These are phyloP conservation scores for Hansenula anomala DNA, from an alignment of 1,139 yeast genomes.

Conservation along the genomic window DNA sequence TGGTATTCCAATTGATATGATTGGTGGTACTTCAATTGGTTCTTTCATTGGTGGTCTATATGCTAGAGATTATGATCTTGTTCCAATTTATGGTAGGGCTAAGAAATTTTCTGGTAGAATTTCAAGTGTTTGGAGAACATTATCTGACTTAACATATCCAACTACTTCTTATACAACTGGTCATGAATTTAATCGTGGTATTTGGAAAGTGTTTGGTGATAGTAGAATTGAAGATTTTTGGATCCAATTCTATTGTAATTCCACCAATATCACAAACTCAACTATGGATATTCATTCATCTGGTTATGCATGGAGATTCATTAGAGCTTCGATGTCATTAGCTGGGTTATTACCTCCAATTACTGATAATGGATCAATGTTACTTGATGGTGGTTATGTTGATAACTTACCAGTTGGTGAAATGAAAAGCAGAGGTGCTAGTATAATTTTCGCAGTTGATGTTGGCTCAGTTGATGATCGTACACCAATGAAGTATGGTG, in stretches of 20 bases:
- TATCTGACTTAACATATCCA: slow-evolving; percentile 85
- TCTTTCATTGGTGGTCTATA: slow-evolving; percentile 93
- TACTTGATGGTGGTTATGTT: slow-evolving; percentile 92
- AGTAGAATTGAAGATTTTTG: slow-evolving; percentile 93
- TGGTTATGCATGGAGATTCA: slow-evolving; percentile 94
- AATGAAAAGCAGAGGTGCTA: slow-evolving; percentile 87
- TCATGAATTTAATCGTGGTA: slow-evolving; percentile 92
- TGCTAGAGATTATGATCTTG: slow-evolving; percentile 87
- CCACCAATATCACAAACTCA: slow-evolving; percentile 95
- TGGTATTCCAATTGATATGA: slow-evolving; percentile 89
- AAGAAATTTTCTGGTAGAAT: slow-evolving; percentile 82
- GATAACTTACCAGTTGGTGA: slow-evolving; percentile 91
- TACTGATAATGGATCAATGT: slow-evolving; percentile 85
- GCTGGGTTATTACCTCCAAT: slow-evolving; percentile 94
- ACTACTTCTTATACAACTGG: slow-evolving; percentile 94
- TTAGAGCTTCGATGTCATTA: slow-evolving; percentile 93
- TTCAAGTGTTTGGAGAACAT: slow-evolving; percentile 81
- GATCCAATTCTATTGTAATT: slow-evolving; percentile 83
- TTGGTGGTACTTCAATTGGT: slow-evolving; percentile 97
- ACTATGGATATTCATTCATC: slow-evolving; percentile 90
- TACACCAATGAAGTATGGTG: slow-evolving; percentile 89
- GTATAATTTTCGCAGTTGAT: slow-evolving; percentile 88
- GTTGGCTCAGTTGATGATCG: slow-evolving; percentile 94
- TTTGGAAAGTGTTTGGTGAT: slow-evolving; percentile 94
- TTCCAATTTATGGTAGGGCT: slow-evolving; percentile 85